phyloP scores from a whole-genome alignment of 306 rosid genomes.

The Carpinus viminea region DNA sequence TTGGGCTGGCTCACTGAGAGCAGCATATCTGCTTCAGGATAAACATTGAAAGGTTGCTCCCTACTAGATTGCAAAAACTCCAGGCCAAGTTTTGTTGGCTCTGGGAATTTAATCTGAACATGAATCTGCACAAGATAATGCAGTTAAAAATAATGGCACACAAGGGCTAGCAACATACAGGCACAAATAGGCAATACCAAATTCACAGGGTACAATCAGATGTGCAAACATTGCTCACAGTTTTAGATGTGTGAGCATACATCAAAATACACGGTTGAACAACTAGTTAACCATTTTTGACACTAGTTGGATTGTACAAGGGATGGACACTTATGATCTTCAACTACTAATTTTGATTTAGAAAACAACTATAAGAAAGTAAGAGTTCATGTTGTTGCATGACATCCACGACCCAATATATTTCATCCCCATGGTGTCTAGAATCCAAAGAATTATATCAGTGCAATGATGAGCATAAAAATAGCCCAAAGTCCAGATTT shows the following conservation, averaged over 20 bases:
- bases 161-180: constrained; percentile 15
- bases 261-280: too few relatives aligned
- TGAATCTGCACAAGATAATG: constrained; percentile 49
- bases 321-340: not conserved
- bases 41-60: constrained; percentile 52
- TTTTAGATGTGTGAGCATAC: not conserved
- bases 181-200: constrained; percentile 6
- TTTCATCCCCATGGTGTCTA: too few relatives aligned
- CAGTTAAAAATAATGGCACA: constrained; percentile 14
- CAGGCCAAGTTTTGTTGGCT: constrained; percentile 68
- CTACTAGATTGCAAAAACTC: constrained; percentile 43
- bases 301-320: not conserved
- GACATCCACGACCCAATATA: too few relatives aligned
- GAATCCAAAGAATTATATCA: not conserved
- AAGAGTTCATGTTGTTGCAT: not conserved
- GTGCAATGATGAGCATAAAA: not conserved
- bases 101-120: constrained; percentile 76
- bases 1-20: constrained; percentile 47
- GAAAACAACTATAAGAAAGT: not conserved
- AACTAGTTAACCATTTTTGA: not conserved
- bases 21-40: constrained; percentile 92
- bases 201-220: not conserved
- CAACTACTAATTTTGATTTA: not conserved
- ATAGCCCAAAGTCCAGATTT: not conserved
- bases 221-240: not conserved